Base-by-base conservation (phyloP, 2,329 filamentous ascomycete genomes). In the Sarocladium kiliense region DNA sequence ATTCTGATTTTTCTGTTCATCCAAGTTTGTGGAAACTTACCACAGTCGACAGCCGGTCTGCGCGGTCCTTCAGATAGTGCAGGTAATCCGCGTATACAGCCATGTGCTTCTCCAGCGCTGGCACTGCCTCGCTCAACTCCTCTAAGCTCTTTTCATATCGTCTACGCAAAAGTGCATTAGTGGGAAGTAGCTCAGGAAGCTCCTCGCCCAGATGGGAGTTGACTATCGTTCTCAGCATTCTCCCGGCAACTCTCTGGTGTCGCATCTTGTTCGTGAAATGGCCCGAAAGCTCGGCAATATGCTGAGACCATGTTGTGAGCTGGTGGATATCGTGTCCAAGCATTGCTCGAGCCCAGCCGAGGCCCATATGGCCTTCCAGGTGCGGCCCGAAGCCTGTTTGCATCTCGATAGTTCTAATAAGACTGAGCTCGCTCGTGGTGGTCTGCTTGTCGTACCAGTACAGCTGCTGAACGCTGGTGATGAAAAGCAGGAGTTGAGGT, bases 401-500 rank as follows among this genome's bases (percentile, higher is more conserved):
- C n/a, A 30, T 4, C 44, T 49, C 44, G 26, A 49, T 32, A n/a
- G 18, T 49, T 19, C 44, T 27, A 11, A 49, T 32, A 4, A 49
- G 26, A 19, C 44, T 32, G 4, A 49, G 44, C 44, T 49, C 44
- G 23, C 12, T 49, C 26, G 14, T 49, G 23, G 18, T 12, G 3
- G 44, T 49, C 26, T 49, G 44, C 25, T 49, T 4, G 18, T 49
- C 44, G n/a, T 49, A 49, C 23, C 44, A 49, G 25, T 49, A 32
- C 4, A 49, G 10, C n/a, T 49, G 23, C 44, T 49, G 44, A 21
- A 49, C 44, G 18, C 14, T 12, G 21, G 30, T 49, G 14, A 49
- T 19, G 26, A 49, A 49, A 25, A 49, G 44, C 11, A 49, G 44
- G 26, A 49, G 44, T 16, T 49, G 44, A 10, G 44, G 44, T 4